Conservation (phyloP, 306 rosid species). For the Vachellia collinsii region DNA sequence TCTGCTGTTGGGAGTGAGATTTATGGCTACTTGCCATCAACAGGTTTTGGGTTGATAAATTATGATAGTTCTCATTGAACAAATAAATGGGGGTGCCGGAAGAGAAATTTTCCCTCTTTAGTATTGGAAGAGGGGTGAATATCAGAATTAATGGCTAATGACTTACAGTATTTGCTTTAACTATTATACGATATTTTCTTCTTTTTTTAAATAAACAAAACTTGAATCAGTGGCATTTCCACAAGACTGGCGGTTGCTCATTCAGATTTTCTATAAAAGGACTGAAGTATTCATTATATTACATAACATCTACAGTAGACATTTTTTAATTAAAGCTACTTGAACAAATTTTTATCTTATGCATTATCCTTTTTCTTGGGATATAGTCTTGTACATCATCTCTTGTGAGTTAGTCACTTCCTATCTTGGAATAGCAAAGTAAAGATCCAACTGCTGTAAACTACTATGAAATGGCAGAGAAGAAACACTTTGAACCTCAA, state of each 20-base stretch:
- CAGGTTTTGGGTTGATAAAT: neutral
- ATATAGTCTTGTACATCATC: neutral
- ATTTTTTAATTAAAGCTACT: neutral
- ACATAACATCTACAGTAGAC: neutral
- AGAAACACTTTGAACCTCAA: neutral
- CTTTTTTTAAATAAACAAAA: neutral
- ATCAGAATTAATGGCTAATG: neutral
- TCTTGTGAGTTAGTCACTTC: neutral
- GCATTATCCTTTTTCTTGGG: neutral
- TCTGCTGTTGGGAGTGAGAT: neutral
- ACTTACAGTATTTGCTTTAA: neutral
- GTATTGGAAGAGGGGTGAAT: neutral
- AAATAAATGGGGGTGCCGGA: neutral
- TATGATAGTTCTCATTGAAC: neutral
- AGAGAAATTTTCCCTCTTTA: neutral
- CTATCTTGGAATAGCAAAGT: neutral
- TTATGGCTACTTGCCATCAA: neutral
- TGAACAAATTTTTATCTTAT: neutral
- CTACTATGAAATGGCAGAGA: neutral
- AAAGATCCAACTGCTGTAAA: neutral
- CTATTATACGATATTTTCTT: neutral
- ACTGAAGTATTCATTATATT: neutral
- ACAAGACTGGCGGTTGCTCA: constrained; percentile 17
- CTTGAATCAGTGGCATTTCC: neutral
- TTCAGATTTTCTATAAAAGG: neutral